Conservation (phyloP, 192 early-diverging fungal genomes). For the Neocallimastix lanati region DNA sequence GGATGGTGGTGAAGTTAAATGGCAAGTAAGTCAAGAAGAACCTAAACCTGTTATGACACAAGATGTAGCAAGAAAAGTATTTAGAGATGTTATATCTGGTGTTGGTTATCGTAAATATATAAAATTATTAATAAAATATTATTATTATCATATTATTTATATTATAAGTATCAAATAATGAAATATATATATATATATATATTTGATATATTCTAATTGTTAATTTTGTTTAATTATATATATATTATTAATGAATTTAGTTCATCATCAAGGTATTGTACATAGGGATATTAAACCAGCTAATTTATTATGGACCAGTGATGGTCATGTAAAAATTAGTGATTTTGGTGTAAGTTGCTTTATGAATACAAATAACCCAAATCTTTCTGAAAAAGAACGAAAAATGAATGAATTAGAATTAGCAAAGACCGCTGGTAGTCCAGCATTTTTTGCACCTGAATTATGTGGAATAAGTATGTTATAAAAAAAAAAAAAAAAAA, state of each 20-base stretch:
- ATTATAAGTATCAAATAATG: no score
- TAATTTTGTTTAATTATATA: no score
- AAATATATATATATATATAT: no score
- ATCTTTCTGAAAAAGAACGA: not conserved
- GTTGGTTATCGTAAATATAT: constrained; percentile 81
- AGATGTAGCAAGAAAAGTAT: constrained; percentile 54
- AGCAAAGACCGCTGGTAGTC: constrained; percentile 83
- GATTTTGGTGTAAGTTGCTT: constrained; percentile 97
- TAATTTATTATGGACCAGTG: constrained; percentile 64
- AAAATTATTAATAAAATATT: no score
- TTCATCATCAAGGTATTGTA: constrained; percentile 87
- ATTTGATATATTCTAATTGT: no score
- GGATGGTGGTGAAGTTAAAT: constrained; percentile 77
- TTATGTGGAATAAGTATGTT: constrained; percentile 58
- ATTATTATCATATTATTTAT: no score
- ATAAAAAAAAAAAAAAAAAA: no score
- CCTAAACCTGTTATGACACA: constrained; percentile 38
- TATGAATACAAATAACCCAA: constrained; percentile 8
- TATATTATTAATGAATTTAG: no score
- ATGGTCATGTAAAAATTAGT: constrained; percentile 77
- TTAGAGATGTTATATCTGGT: constrained; percentile 74
- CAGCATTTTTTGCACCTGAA: constrained; percentile 99
- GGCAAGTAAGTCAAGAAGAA: constrained; percentile 43
- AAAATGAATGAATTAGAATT: constrained; percentile 58
- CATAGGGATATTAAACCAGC: constrained; percentile 98